Conservation (phyloP, 345 rosid species). For the Trapa bicornis region DNA sequence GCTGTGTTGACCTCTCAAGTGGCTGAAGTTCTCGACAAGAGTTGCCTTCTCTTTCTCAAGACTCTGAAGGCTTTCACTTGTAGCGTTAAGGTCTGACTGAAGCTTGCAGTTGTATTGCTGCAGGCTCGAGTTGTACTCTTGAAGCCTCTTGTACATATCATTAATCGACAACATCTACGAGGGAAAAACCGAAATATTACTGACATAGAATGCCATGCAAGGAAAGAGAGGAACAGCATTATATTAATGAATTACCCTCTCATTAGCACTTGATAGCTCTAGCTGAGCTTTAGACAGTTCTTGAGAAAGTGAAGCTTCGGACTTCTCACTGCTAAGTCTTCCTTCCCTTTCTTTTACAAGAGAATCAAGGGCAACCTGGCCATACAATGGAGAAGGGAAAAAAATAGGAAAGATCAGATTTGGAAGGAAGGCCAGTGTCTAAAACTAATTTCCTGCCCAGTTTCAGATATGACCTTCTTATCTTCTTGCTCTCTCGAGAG, state of each 20-base stretch:
- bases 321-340: slow-evolving; percentile 51
- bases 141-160: slow-evolving; percentile 94
- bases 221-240: background rate
- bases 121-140: slow-evolving; percentile 88
- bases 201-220: background rate
- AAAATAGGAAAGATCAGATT: background rate
- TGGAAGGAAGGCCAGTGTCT: background rate
- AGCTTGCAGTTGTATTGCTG: slow-evolving; percentile 88
- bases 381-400: background rate
- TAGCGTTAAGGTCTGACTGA: slow-evolving; percentile 78
- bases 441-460: too few relatives aligned
- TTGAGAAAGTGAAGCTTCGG: slow-evolving; percentile 59
- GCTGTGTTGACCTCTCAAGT: slow-evolving; percentile 60
- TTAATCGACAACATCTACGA: slow-evolving; percentile 68
- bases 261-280: slow-evolving; percentile 84
- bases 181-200: background rate
- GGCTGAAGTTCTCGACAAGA: slow-evolving; percentile 60
- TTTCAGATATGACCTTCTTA: slow-evolving; percentile 43
- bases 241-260: slow-evolving; percentile 47
- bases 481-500: slow-evolving; percentile 80
- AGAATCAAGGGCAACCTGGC: slow-evolving; percentile 65
- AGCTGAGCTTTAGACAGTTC: slow-evolving; percentile 70
- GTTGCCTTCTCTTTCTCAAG: slow-evolving; percentile 80
- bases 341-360: slow-evolving; percentile 74
- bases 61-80: slow-evolving; percentile 62